Evolutionary conservation across 1,139 yeast species (phyloP).

Genomic region (Geotrichum restrictum): DNA sequence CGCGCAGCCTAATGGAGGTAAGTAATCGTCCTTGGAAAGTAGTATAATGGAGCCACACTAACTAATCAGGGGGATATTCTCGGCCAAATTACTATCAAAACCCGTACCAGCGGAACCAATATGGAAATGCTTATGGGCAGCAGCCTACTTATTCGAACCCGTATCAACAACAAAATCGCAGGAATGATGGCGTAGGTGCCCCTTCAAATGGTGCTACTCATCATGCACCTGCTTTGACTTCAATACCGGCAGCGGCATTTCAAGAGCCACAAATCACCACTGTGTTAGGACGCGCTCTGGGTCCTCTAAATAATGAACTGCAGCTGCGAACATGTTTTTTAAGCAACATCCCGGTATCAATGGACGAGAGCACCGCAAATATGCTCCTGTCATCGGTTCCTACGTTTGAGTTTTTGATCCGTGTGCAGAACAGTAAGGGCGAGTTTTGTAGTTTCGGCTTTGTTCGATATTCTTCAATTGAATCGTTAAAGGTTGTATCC

Average conservation of each 20-base stretch:
- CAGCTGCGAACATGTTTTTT: conserved; percentile 36
- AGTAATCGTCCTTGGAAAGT: background rate
- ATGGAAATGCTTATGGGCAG: conserved; percentile 4
- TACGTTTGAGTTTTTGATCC: conserved; percentile 28
- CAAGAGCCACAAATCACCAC: conserved; percentile 38
- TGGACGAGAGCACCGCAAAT: conserved; percentile 33
- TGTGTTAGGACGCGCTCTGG: conserved; percentile 17
- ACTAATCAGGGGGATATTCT: conserved; percentile 1
- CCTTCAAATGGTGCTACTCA: conserved; percentile 2
- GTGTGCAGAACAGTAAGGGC: conserved; percentile 26
- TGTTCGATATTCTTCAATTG: conserved; percentile 27
- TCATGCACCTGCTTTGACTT: background rate
- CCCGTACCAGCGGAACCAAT: conserved; percentile 11
- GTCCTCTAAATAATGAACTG: conserved; percentile 32
- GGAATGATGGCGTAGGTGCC: conserved; percentile 8
- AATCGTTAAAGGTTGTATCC: conserved; percentile 27
- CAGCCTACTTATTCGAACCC: conserved; percentile 6
- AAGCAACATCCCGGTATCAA: conserved; percentile 32
- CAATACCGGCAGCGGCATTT: background rate
- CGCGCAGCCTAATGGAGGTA: conserved; percentile 4
- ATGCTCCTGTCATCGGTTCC: conserved; percentile 29
- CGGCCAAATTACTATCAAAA: conserved; percentile 7
- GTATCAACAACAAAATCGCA: conserved; percentile 8
- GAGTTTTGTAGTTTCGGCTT: conserved; percentile 28
- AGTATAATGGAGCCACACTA: background rate